Evolutionary conservation across 148 eudicot genomes (phyloP), one percentile per base, ranked within the genome.

Genomic region (Linanthus parryae): DNA sequence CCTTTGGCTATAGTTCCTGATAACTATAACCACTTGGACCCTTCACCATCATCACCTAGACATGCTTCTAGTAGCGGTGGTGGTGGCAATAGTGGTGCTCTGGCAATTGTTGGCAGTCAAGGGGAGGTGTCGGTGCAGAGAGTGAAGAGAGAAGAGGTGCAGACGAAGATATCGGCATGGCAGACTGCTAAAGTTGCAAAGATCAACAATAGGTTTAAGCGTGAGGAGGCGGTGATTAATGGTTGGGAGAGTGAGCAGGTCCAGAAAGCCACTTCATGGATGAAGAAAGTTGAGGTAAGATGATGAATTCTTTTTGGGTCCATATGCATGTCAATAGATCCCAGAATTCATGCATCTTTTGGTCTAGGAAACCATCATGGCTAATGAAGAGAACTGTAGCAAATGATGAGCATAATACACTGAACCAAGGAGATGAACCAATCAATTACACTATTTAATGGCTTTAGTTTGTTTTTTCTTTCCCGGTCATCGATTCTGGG

Each of bases 241-340:
- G 98, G 98, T 0, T 81, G 87, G 96, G 98, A 92, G 62, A 76
- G 64, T 24, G 98, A 88, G 65, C 85, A 92, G 27, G 85, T 92
- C 48, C 88, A 84, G 3, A 77, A 77, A 75, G 78, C 96, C 20
- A 61, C 67, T 63, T 77, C 96, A 20, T 72, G 88, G 81, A 92
- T 92, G 98, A 79, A 81, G 71, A 87, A 82, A 73, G 65, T 92
- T 49, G 98, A 91, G 94, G 98, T 91, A 68, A 3, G 48, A n/a
- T n/a, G n/a, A n/a, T n/a, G n/a, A n/a, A n/a, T n/a, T n/a, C n/a
- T n/a, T n/a, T n/a, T n/a, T n/a, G n/a, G n/a, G n/a, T n/a, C n/a
- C n/a, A n/a, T n/a, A n/a, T n/a, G n/a, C n/a, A n/a, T n/a, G n/a
- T n/a, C n/a, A n/a, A n/a, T n/a, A n/a, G n/a, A n/a, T n/a, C n/a